Evolutionary conservation across 2,329 filamentous ascomycete species (phyloP), one percentile per base, ranked within the genome.

Genomic region (Whalleya microplaca): DNA sequence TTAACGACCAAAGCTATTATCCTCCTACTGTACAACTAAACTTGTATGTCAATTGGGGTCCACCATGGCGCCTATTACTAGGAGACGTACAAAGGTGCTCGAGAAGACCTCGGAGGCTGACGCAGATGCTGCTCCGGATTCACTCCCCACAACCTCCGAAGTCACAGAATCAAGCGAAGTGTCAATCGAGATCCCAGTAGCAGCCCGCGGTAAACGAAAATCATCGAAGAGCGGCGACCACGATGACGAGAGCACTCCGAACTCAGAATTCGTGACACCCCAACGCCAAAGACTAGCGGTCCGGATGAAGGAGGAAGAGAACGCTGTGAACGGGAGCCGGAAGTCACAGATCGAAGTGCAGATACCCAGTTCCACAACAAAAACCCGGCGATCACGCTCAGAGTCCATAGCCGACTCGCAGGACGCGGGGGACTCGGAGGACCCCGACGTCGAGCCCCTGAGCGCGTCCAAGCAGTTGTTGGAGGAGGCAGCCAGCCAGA

Each of bases 391-490:
- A 3, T 48, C 63, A 18, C 64, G 54, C 23, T 51, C 54, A 12
- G 58, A 47, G 41, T 49, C 58, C 1, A 56, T 69, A 6, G 59
- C 63, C 27, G 66, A 68, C 42, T 66, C 68, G 9, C 61, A 70
- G 52, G 65, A 59, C 9, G 51, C 51, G 2, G 54, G 44, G 43
- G 42, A 55, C 10, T 48, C 44, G 27, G 55, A 41, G 37, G n/a
- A n/a, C n/a, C 50, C 56, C 3, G 51, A 59, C 8, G 19, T 59
- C 19, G 64, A 69, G 50, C 63, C 65, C n/a, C 45, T 61, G 40
- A 68, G 65, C 41, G 69, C 67, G 12, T 66, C 69, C 51, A 69
- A 64, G 55, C 70, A 72, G 47, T 49, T 72, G 47, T 49, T 72
- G 4, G 64, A 72, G 29, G 68, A 70, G 20, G 70, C 71, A 40